Percentiles rank a stretch among this genome's conserved stretches.
Conservation (phyloP, 129 eudicot species). For the Kitagawia praeruptora region DNA sequence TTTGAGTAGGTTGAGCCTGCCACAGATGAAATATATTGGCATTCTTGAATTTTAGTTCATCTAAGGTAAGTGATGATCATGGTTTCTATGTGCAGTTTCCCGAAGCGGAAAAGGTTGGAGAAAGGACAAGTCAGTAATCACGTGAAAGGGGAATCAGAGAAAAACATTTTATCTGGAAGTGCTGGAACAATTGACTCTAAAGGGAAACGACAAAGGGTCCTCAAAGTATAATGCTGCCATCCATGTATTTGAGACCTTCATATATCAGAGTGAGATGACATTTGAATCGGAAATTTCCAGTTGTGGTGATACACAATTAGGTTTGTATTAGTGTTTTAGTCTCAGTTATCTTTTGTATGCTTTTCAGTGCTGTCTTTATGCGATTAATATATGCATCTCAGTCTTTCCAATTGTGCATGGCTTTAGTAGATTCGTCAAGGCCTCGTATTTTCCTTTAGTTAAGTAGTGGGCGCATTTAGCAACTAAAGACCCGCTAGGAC, state of each 20-base stretch:
- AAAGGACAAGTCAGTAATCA: slow-evolving; percentile 5
- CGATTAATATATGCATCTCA: neutral
- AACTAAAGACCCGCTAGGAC: neutral
- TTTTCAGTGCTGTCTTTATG: neutral
- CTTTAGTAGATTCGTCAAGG: neutral
- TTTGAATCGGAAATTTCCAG: neutral
- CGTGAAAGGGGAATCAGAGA: neutral
- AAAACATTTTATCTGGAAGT: neutral
- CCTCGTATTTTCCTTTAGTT: neutral
- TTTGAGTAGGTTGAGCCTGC: neutral
- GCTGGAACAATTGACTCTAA: slow-evolving; percentile 4
- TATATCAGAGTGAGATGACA: neutral
- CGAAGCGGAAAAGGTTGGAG: slow-evolving; percentile 15
- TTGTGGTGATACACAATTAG: too few relatives aligned
- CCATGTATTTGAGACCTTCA: neutral
- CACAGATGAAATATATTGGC: neutral
- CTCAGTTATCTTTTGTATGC: neutral
- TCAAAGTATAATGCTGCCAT: slow-evolving; percentile 2
- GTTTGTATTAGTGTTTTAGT: neutral
- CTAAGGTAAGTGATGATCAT: neutral
- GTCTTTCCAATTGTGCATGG: neutral
- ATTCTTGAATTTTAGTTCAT: neutral
- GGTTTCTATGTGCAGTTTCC: slow-evolving; percentile 19
- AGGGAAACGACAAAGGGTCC: slow-evolving; percentile 12
- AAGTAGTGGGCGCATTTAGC: neutral